Percentiles rank a stretch among this genome's conserved stretches.
phyloP scores from a whole-genome alignment of 1,284 basidiomycete genomes.

The Naganishia liquefaciens region DNA sequence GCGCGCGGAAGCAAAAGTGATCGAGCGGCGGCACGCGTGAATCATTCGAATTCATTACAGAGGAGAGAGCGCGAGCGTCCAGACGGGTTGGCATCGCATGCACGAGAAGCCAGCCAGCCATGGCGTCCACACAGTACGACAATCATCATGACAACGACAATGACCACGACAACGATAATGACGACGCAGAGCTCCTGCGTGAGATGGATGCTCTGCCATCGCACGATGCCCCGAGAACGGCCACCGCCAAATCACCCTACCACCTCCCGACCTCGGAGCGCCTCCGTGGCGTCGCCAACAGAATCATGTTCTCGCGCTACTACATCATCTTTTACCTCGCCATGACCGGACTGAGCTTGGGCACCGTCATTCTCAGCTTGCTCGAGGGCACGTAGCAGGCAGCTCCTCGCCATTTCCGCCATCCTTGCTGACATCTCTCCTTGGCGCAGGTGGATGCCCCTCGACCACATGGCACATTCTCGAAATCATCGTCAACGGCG shows the following conservation, averaged over 20 bases:
- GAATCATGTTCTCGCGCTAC: slow-evolving; percentile 52
- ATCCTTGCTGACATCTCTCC: slow-evolving; percentile 41
- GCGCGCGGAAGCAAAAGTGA: too few species aligned
- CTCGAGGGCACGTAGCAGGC: slow-evolving; percentile 40
- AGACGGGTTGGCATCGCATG: too few species aligned
- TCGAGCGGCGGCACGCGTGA: too few species aligned
- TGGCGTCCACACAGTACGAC: background rate
- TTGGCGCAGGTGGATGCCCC: slow-evolving; percentile 70
- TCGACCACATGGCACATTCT: slow-evolving; percentile 81
- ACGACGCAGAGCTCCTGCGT: slow-evolving; percentile 8
- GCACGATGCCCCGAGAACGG: background rate
- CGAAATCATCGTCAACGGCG: slow-evolving; percentile 83
- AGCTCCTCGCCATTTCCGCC: slow-evolving; percentile 35
- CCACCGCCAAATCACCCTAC: slow-evolving; percentile 46
- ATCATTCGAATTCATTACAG: too few species aligned
- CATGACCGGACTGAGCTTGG: slow-evolving; percentile 85
- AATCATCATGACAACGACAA: background rate
- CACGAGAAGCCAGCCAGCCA: too few species aligned
- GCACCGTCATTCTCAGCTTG: slow-evolving; percentile 84
- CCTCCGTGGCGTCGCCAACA: slow-evolving; percentile 52
- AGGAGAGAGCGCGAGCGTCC: too few species aligned
- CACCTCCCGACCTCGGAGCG: slow-evolving; percentile 49
- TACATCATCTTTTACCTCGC: slow-evolving; percentile 71
- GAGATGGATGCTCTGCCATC: slow-evolving; percentile 18
- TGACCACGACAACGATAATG: background rate